These are phyloP conservation scores for Kwoniella botswanensis DNA, from an alignment of 768 basidiomycete species.

Conservation along the genomic window DNA sequence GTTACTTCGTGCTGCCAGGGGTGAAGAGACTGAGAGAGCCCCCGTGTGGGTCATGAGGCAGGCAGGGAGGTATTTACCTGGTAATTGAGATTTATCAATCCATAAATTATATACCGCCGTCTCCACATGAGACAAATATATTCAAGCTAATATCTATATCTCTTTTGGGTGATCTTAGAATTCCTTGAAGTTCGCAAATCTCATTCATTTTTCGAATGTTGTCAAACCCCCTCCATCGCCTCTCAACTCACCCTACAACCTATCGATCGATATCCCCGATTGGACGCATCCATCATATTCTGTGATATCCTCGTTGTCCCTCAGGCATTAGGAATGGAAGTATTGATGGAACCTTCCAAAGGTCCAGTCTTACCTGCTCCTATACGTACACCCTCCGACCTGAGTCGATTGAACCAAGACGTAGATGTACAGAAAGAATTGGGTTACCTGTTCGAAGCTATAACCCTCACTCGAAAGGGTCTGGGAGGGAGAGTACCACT, in stretches of 20 bases:
- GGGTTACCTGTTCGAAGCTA: slow-evolving; percentile 89
- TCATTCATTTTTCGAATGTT: slow-evolving; percentile 94
- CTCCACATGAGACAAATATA: too few relatives aligned
- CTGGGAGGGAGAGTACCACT: slow-evolving; percentile 88
- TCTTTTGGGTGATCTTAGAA: slow-evolving; percentile 63
- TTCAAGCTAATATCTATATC: not conserved
- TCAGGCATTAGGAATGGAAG: slow-evolving; percentile 89
- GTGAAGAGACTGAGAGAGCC: slow-evolving; percentile 83
- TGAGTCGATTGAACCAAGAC: slow-evolving; percentile 65
- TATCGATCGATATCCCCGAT: slow-evolving; percentile 79
- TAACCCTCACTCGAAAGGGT: slow-evolving; percentile 78
- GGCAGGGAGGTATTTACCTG: slow-evolving; percentile 93
- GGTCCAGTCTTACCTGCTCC: slow-evolving; percentile 85
- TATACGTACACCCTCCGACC: slow-evolving; percentile 74
- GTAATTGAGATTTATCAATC: slow-evolving; percentile 32
- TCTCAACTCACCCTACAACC: slow-evolving; percentile 91
- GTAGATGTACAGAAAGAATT: slow-evolving; percentile 83
- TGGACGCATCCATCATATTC: slow-evolving; percentile 98
- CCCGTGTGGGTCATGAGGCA: slow-evolving; percentile 99
- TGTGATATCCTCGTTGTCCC: slow-evolving; percentile 97
- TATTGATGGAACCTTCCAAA: slow-evolving; percentile 81
- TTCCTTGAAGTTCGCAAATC: slow-evolving; percentile 82
- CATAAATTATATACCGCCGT: too few relatives aligned
- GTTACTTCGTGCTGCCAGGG: slow-evolving; percentile 82
- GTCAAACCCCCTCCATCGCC: slow-evolving; percentile 87